phyloP scores from a whole-genome alignment of 441 rosid genomes.

The Adansonia rubrostipa region DNA sequence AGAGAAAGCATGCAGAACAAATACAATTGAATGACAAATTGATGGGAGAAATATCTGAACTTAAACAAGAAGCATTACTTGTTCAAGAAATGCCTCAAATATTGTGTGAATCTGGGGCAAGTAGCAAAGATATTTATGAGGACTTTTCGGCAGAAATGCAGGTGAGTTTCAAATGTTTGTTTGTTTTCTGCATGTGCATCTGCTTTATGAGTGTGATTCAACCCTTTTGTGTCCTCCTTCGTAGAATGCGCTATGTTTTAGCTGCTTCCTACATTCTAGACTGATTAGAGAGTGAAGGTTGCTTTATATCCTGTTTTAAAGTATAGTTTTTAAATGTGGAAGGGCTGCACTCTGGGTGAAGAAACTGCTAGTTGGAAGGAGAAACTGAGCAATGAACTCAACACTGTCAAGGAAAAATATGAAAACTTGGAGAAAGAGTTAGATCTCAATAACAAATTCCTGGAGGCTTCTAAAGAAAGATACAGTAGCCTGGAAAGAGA shows the following conservation, averaged over 20 bases:
- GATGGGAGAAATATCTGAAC: constrained; percentile 62
- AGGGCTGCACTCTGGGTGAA: constrained; percentile 53
- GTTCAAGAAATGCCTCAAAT: constrained; percentile 55
- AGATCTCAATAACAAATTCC: constrained; percentile 43
- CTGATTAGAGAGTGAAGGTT: constrained; percentile 13
- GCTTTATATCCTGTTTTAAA: constrained; percentile 37
- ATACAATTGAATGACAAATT: constrained; percentile 52
- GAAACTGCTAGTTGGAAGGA: constrained; percentile 45
- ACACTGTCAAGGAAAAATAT: constrained; percentile 53
- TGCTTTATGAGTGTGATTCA: constrained; percentile 10
- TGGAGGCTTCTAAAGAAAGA: constrained; percentile 57
- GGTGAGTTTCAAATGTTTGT: constrained; percentile 44
- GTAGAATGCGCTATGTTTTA: background rate
- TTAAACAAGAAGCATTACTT: constrained; percentile 52
- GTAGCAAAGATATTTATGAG: constrained; percentile 53
- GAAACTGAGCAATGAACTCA: constrained; percentile 54
- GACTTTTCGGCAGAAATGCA: constrained; percentile 54
- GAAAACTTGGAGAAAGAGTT: constrained; percentile 51
- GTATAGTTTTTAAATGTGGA: constrained; percentile 50
- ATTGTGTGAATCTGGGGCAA: constrained; percentile 50
- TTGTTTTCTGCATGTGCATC: background rate
- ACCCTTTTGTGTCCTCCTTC: background rate
- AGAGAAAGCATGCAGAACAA: constrained; percentile 69
- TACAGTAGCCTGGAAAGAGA: constrained; percentile 58
- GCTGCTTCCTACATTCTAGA: constrained; percentile 17